phyloP scores from a whole-genome alignment of 2,329 filamentous ascomycete genomes.

The Simplicillium aogashimaense region DNA sequence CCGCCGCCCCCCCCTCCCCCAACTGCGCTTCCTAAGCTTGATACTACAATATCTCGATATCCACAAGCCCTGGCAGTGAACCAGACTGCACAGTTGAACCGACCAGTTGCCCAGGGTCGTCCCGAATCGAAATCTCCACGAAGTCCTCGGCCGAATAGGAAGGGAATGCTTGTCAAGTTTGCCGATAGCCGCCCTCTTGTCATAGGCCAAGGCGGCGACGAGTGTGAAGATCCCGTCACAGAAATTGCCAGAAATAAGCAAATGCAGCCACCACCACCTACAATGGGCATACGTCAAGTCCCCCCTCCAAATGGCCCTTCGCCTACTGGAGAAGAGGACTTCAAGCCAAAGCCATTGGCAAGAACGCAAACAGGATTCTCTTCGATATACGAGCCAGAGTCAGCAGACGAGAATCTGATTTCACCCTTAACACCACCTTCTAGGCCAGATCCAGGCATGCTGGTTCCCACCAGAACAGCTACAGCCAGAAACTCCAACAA shows the following conservation, averaged over 20 bases:
- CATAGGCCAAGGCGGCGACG: slow-evolving; percentile 88
- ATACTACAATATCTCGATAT: slow-evolving; percentile 46
- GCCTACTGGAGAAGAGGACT: slow-evolving; percentile 24
- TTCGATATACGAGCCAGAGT: slow-evolving; percentile 13
- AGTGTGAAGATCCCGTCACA: slow-evolving; percentile 55
- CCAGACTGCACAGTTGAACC: slow-evolving; percentile 31
- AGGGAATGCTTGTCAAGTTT: slow-evolving; percentile 68
- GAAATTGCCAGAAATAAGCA: slow-evolving; percentile 8
- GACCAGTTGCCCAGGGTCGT: slow-evolving; percentile 26
- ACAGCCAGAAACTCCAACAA: slow-evolving; percentile 33
- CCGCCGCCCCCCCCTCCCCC: slow-evolving; percentile 33
- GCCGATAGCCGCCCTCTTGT: slow-evolving; percentile 62
- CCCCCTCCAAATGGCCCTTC: slow-evolving; percentile 1
- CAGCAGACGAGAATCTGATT: slow-evolving; percentile 2
- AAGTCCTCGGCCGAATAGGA: slow-evolving; percentile 41
- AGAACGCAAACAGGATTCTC: slow-evolving; percentile 49
- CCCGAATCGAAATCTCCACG: slow-evolving; percentile 31
- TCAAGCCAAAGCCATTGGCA: slow-evolving; percentile 42
- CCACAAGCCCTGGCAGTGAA: slow-evolving; percentile 41
- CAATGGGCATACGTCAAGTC: slow-evolving; percentile 7
- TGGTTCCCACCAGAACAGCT: slow-evolving; percentile 20
- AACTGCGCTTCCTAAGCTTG: slow-evolving; percentile 35
- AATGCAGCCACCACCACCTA: slow-evolving; percentile 12
- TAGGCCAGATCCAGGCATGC: background rate
- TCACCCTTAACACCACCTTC: background rate